Evolutionary conservation across 1,284 basidiomycete genomes (phyloP).

Genomic region (Porogramme epimiltina): DNA sequence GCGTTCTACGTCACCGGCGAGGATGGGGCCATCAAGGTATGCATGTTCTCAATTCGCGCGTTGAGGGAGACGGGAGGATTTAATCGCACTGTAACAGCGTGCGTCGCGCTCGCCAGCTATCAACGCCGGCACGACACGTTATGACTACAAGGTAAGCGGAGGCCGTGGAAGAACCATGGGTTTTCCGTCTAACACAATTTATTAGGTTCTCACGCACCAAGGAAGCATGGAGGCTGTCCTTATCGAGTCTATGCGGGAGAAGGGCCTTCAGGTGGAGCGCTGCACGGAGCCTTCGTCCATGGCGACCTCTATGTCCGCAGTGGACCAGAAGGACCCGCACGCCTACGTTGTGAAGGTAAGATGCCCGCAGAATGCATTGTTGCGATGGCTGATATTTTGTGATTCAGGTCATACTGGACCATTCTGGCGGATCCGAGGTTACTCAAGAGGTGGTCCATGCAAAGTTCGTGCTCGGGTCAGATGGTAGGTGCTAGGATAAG

Average conservation of each 20-base stretch:
- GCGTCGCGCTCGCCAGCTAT: too few species aligned
- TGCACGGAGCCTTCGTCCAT: constrained; percentile 58
- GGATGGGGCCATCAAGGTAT: too few species aligned
- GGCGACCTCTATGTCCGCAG: constrained; percentile 47
- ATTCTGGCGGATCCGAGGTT: constrained; percentile 28
- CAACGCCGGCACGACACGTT: too few species aligned
- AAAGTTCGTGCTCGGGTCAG: constrained; percentile 57
- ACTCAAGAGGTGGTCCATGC: constrained; percentile 49
- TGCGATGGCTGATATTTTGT: neutral
- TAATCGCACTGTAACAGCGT: too few species aligned
- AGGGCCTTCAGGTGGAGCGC: constrained; percentile 56
- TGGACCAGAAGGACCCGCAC: constrained; percentile 40
- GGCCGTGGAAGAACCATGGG: too few species aligned
- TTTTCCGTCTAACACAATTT: too few species aligned
- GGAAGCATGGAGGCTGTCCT: constrained; percentile 74
- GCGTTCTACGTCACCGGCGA: too few species aligned
- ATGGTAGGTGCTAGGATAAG: constrained; percentile 48
- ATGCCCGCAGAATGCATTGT: neutral
- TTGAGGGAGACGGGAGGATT: too few species aligned
- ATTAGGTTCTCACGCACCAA: constrained; percentile 51
- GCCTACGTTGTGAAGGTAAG: constrained; percentile 61
- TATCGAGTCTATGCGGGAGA: constrained; percentile 57
- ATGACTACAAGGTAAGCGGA: too few species aligned
- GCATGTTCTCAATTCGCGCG: too few species aligned
- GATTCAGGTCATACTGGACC: constrained; percentile 38